Evolutionary conservation across 208 protist genomes (phyloP), one percentile per base, ranked within the genome.

Genomic region (Sergeia podlipaevii): DNA sequence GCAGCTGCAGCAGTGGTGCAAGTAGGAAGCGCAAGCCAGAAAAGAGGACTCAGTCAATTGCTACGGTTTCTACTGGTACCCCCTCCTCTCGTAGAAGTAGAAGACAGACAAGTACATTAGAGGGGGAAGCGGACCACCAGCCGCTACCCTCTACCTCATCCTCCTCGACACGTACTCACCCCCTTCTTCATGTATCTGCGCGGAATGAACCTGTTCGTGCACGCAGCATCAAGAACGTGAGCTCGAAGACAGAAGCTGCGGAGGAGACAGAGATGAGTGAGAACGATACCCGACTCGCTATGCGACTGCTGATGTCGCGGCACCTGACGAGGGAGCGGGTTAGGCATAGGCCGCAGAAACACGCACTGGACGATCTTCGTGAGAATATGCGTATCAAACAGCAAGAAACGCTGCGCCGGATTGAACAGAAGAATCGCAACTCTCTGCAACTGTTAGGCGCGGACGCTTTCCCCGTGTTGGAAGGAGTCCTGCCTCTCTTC

Each of bases 271-370:
- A 37, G n/a, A 39, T 89, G 27, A 37, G n/a, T 17, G 80, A 93
- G 59, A 73, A 71, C 33, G 85, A 93, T 46, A 78, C 72, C 30
- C 67, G 85, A n/a, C 50, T 93, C 0, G 78, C 76, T 3, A 88
- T 93, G 68, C 85, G 85, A 4, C 38, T 70, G 43, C 56, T 93
- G 45, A 93, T 93, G 85, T 48, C 62, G 26, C 38, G 63, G 20
- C 77, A 93, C 59, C 66, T 88, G 36, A 42, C 70, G 6, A 56
- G 62, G 28, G 48, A 72, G 43, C 43, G 29, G 39, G 60, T 65
- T 37, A 23, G 30, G 21, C 63, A 54, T 13, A 54, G 62, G 36
- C 57, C 67, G 49, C 65, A 71, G 41, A 68, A 77, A 36, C 30
- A 33, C 24, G 54, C 65, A 30, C 33, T 76, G 4, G 69, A 70